phyloP scores from a whole-genome alignment of 176 grass and related monocot species.

The Eremochloa ophiuroides region DNA sequence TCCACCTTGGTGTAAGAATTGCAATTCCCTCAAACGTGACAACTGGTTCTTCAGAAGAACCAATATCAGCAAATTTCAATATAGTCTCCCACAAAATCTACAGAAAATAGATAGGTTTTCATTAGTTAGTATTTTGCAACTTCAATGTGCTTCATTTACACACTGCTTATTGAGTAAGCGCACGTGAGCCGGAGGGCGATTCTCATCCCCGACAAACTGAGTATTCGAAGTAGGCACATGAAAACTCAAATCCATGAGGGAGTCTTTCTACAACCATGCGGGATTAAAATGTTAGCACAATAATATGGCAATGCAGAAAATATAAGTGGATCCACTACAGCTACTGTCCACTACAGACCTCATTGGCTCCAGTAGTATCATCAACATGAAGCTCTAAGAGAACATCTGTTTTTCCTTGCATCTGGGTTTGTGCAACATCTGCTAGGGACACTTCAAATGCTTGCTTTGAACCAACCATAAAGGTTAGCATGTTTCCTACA shows the following conservation, averaged over 20 bases:
- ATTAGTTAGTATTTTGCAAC: background rate
- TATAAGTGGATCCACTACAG: background rate
- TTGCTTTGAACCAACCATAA: constrained; percentile 85
- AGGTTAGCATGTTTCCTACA: constrained; percentile 87
- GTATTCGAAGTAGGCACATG: constrained; percentile 82
- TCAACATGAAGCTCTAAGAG: constrained; percentile 95
- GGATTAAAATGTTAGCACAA: constrained; percentile 15
- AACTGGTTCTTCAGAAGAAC: constrained; percentile 79
- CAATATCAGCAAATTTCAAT: constrained; percentile 58
- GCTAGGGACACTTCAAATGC: constrained; percentile 95
- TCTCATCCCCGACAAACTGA: constrained; percentile 77
- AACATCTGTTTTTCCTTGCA: constrained; percentile 98
- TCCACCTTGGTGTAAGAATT: constrained; percentile 94
- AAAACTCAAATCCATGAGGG: constrained; percentile 93
- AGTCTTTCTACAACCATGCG: constrained; percentile 66
- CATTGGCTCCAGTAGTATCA: constrained; percentile 96
- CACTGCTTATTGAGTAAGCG: background rate
- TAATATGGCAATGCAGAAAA: background rate
- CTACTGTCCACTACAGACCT: constrained; percentile 36
- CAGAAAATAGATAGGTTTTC: constrained; percentile 6
- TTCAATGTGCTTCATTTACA: constrained; percentile 16
- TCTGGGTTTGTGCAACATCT: constrained; percentile 94
- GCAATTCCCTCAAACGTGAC: constrained; percentile 95
- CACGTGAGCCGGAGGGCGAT: constrained; percentile 80
- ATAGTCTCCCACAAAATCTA: constrained; percentile 79